Conservation (phyloP, 306 rosid species). For the Dryas drummondii region DNA sequence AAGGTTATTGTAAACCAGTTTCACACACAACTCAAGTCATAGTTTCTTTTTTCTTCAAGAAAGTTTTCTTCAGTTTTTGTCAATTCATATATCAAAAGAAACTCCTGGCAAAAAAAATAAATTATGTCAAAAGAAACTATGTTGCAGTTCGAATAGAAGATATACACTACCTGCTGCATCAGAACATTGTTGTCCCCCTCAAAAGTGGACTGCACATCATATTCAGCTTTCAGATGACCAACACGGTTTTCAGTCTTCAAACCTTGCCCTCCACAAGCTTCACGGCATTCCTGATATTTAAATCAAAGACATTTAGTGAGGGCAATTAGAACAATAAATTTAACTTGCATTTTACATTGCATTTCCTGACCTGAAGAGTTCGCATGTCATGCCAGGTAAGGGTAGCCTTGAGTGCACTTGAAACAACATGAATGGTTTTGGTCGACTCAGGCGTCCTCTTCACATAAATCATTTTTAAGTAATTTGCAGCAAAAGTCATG, state of each 20-base stretch:
- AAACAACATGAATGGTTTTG: conserved; percentile 78
- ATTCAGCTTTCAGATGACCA: conserved; percentile 73
- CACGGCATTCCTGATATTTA: conserved; percentile 82
- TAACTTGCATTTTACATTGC: conserved; percentile 2
- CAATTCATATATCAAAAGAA: neutral
- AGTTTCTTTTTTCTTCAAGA: neutral
- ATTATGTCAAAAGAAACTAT: neutral
- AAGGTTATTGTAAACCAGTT: neutral
- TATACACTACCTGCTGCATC: conserved; percentile 84
- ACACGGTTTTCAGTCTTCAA: conserved; percentile 80
- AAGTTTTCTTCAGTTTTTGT: neutral
- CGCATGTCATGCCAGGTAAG: conserved; percentile 90
- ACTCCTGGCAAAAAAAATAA: neutral
- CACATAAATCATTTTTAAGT: conserved; percentile 68
- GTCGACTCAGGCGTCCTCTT: conserved; percentile 62
- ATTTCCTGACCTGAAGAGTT: conserved; percentile 69
- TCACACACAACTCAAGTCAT: neutral
- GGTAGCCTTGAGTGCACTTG: conserved; percentile 88
- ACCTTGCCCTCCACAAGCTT: conserved; percentile 97
- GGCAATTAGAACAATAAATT: conserved; percentile 11
- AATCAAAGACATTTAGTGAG: conserved; percentile 21
- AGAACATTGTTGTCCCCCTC: conserved; percentile 98
- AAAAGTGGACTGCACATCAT: conserved; percentile 91
- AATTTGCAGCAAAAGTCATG: conserved; percentile 75
- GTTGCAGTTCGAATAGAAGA: neutral